These are phyloP conservation scores for Nicotiana rustica DNA, from an alignment of 305 asterid species.

Conservation along the genomic window DNA sequence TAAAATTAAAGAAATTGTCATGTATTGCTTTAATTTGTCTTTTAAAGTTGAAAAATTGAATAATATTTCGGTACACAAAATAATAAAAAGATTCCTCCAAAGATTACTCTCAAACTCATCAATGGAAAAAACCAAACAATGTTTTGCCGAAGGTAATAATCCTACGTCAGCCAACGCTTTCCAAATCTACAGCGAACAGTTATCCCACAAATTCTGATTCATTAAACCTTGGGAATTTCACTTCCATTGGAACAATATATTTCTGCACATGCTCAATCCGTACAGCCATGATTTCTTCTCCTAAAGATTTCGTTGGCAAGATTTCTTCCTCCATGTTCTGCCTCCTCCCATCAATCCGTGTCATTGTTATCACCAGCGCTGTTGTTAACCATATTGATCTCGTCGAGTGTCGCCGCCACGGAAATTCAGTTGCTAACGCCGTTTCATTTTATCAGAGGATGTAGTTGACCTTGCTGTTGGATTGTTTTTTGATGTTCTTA, in stretches of 20 bases:
- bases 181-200: conserved; percentile 45
- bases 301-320: neutral
- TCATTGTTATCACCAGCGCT: conserved; percentile 60
- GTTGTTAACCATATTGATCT: conserved; percentile 73
- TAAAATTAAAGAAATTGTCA: too few species aligned
- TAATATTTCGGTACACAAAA: too few species aligned
- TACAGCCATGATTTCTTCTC: neutral
- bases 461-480: conserved; percentile 79
- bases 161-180: conserved; percentile 57
- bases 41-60: too few species aligned
- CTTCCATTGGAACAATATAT: conserved; percentile 55
- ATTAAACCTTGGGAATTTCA: conserved; percentile 57
- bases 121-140: neutral
- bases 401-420: conserved; percentile 63
- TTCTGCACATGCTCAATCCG: conserved; percentile 47
- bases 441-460: conserved; percentile 53
- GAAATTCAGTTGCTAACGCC: conserved; percentile 56
- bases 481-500: conserved; percentile 59
- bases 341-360: conserved; percentile 56
- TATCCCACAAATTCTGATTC: conserved; percentile 49
- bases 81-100: too few species aligned
- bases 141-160: conserved; percentile 53
- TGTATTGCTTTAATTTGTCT: too few species aligned
- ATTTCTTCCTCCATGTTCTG: conserved; percentile 51
- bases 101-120: neutral